Evolutionary conservation across 1,284 basidiomycete species (phyloP), one percentile per base, ranked within the genome.

Genomic region (Phellinidium pouzarii): DNA sequence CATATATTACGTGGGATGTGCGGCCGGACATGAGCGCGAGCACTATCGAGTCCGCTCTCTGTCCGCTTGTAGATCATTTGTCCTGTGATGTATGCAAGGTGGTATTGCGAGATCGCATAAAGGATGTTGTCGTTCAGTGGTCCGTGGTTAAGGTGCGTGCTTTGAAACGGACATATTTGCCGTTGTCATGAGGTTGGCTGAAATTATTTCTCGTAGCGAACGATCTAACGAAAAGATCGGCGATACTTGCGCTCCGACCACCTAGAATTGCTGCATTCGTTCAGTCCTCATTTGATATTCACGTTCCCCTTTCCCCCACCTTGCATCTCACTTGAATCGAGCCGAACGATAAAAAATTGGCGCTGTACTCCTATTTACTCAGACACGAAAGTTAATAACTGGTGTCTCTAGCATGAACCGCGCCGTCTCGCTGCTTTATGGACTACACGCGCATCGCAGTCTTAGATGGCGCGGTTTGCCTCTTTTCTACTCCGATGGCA

Each of bases 61-160:
- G 70, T 19, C 81, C 81, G 2, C 64, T 84, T 25, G 73, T 72
- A 38, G 79, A 81, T 31, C 80, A 80, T 58, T 62, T 84, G 11
- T 67, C 71, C 20, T 84, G 82, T 60, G 76, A 81, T 22, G 70
- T 79, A 25, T 90, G 87, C 64, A 77, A 77, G 58, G 62, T 68
- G 49, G 68, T 76, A 2, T 72, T 90, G 19, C 68, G 74, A 48
- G 80, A 84, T 38, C 77, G 87, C 26, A 77, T 89, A 48, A 82
- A 80, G 65, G 76, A 76, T 53, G 71, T 90, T 40, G 69, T 87
- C 41, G 67, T 82, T 19, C 84, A 88, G 61, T 90, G 87, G 87
- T 83, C 87, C 6, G 71, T 81, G 34, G 82, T 90, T 43, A 89
- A 86, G 72, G 86, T 85, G 59, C 12, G 49, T 44, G 31, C 14